A percentile compares a stretch with the other conserved stretches of the same genome.
Evolutionary conservation across 257 asterid species (phyloP).

Genomic region (Cordia subcordata): DNA sequence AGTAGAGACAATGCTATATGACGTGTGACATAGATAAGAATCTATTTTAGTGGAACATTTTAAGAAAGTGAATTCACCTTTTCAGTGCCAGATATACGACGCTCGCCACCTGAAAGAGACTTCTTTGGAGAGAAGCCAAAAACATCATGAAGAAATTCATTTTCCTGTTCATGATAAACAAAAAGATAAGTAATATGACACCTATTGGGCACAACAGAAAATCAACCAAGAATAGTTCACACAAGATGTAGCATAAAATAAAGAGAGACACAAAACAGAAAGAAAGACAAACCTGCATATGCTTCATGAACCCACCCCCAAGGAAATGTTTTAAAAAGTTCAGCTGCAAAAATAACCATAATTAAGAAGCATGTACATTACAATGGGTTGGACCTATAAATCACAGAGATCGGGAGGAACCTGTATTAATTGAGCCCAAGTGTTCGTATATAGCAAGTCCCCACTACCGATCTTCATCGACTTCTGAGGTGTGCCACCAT

Average conservation of each 20-base stretch:
- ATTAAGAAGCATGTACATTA: constrained; percentile 1
- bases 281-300: constrained; percentile 65
- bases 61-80: constrained; percentile 41
- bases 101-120: constrained; percentile 32
- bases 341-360: constrained; percentile 37
- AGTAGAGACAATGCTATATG: too few relatives aligned
- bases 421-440: constrained; percentile 88
- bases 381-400: constrained; percentile 5
- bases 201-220: background rate
- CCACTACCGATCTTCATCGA: constrained; percentile 70
- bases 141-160: constrained; percentile 85
- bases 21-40: too few relatives aligned
- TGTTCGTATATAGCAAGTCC: constrained; percentile 49
- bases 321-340: constrained; percentile 89
- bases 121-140: constrained; percentile 71
- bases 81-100: constrained; percentile 49
- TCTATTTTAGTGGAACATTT: too few relatives aligned
- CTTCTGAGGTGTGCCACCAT: constrained; percentile 61
- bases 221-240: background rate
- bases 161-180: constrained; percentile 47
- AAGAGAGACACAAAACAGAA: background rate
- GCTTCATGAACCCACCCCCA: constrained; percentile 97
- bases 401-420: constrained; percentile 19
- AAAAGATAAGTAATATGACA: background rate
- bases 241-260: background rate